Conservation (phyloP, 2,329 filamentous ascomycete species). For the Neofusicoccum kwambonambiense region DNA sequence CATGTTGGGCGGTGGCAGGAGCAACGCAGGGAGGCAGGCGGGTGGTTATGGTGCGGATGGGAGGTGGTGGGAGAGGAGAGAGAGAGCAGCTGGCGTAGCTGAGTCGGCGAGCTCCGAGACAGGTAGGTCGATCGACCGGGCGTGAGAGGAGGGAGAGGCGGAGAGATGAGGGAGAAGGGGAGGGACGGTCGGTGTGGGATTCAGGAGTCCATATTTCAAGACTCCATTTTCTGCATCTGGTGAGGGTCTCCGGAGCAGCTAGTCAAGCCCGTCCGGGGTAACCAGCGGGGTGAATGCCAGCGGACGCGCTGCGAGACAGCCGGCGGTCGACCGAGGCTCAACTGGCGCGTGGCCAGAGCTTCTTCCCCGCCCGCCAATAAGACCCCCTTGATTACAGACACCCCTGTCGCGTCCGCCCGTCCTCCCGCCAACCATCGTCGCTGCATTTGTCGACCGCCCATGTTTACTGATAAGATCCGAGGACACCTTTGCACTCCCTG, state of each 20-base stretch:
- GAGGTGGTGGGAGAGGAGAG: neutral
- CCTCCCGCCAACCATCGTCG: neutral
- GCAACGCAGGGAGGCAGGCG: neutral
- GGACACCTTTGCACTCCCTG: neutral
- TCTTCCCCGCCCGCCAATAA: neutral
- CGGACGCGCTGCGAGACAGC: neutral
- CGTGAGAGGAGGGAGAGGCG: neutral
- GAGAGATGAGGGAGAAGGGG: neutral
- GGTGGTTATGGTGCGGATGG: neutral
- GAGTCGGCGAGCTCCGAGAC: slow-evolving; percentile 5
- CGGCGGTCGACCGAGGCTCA: slow-evolving; percentile 10
- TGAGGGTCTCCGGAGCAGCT: neutral
- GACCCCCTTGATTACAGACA: neutral
- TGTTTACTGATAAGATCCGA: slow-evolving; percentile 1
- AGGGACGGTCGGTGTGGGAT: neutral
- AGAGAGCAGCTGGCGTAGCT: neutral
- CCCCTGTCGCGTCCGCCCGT: neutral
- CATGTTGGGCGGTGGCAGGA: neutral
- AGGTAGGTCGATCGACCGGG: neutral
- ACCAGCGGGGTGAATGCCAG: neutral
- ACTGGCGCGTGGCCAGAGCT: neutral
- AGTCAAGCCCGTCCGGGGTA: neutral
- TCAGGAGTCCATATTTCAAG: neutral
- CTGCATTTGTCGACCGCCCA: neutral
- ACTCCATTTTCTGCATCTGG: neutral